Evolutionary conservation across 2,329 filamentous ascomycete genomes (phyloP), one percentile per base, ranked within the genome.

Genomic region (Beauveria asiatica): DNA sequence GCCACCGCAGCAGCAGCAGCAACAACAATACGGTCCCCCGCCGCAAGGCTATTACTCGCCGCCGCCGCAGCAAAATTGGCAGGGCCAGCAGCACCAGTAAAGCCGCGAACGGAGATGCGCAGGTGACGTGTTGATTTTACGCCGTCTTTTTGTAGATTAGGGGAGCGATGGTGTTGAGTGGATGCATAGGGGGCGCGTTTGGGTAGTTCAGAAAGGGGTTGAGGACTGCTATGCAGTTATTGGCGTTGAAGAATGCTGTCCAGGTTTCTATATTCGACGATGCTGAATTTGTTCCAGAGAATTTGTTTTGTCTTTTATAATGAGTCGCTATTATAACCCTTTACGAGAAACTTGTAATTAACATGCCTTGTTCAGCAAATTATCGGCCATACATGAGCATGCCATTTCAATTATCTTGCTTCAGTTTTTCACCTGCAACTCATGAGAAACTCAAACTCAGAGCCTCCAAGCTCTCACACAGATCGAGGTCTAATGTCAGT

Each of bases 51-150:
- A 51, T 13, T 58, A 58, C 48, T 50, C 46, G 46, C 33, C 53
- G 21, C 39, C 44, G n/a, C 55, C 63, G 11, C 46, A 11, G 37
- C 55, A 57, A 23, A 42, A 21, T 13, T 59, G 46, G 49, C 54
- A 45, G 21, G 54, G 23, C 51, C 57, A 45, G 62, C 62, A 30
- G 65, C 70, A 5, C n/a, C 37, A 59, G 56, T 51, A 37, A 42
- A 39, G 8, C 3, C 17, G 5, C n/a, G 25, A 8, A n/a, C 4
- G 19, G 17, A 27, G 9, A 23, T 46, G 25, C 16, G 16, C 23
- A 16, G 13, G 17, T 13, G 8, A 19, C 23, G 13, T 19, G 13
- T 49, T 51, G 23, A 57, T 42, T 30, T 53, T 27, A 21, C 27
- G 45, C 27, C 19, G 53, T n/a, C 17, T 1, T 30, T 30, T 3